Conservation (phyloP, 2,329 filamentous ascomycete genomes). For the Escovopsis weberi region DNA sequence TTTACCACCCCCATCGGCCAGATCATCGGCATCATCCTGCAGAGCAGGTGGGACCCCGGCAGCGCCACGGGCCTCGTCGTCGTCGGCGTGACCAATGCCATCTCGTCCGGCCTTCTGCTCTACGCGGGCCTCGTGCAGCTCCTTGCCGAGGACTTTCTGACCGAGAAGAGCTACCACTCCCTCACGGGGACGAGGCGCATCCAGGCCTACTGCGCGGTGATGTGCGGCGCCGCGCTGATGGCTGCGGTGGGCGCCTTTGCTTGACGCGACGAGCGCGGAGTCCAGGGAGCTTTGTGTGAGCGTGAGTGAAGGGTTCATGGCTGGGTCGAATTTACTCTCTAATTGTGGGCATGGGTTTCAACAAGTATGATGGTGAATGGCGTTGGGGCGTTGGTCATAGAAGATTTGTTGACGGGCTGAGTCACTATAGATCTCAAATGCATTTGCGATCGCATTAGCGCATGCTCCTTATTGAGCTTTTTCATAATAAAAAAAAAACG, state of each 20-base stretch:
- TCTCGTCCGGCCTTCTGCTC: constrained; percentile 64
- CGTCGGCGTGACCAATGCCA: constrained; percentile 78
- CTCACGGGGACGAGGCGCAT: constrained; percentile 47
- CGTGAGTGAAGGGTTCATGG: too few relatives aligned
- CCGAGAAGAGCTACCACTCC: constrained; percentile 57
- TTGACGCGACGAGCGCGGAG: constrained; percentile 16
- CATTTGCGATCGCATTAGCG: too few relatives aligned
- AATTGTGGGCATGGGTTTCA: too few relatives aligned
- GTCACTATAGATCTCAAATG: too few relatives aligned
- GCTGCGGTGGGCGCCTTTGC: constrained; percentile 60
- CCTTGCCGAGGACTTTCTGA: constrained; percentile 70
- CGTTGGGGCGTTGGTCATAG: too few relatives aligned
- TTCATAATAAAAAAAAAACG: too few relatives aligned
- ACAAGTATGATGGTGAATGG: too few relatives aligned
- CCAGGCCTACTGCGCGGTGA: constrained; percentile 48
- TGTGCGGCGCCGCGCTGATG: constrained; percentile 53
- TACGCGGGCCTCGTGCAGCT: constrained; percentile 78
- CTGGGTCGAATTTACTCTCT: too few relatives aligned
- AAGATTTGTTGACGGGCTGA: too few relatives aligned
- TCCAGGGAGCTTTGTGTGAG: too few relatives aligned
- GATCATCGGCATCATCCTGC: constrained; percentile 63
- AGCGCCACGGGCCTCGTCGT: constrained; percentile 64
- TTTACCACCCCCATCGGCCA: constrained; percentile 70
- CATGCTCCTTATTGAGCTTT: too few relatives aligned
- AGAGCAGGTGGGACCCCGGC: constrained; percentile 66